Percentiles rank a stretch among this genome's conserved stretches.
Evolutionary conservation across 2,329 filamentous ascomycete species (phyloP).

Genomic region (Pseudogymnoascus sp.): DNA sequence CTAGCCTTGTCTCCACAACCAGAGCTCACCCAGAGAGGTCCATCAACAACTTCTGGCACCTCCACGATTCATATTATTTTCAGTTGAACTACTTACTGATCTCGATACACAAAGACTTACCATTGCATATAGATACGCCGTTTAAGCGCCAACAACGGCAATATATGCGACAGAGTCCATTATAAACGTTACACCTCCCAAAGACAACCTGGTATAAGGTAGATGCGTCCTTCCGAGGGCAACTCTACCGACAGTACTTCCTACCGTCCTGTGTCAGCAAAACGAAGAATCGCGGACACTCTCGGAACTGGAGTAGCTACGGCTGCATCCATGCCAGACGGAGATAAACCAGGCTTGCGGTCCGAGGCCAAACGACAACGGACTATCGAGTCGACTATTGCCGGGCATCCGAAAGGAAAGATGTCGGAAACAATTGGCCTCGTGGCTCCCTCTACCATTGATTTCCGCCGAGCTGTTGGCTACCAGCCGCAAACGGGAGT

Average conservation of each 20-base stretch:
- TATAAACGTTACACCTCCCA: slow-evolving; percentile 18
- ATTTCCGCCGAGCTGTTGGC: neutral
- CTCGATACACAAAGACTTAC: neutral
- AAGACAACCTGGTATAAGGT: slow-evolving; percentile 19
- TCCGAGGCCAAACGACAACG: slow-evolving; percentile 11
- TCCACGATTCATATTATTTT: neutral
- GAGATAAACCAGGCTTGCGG: slow-evolving; percentile 9
- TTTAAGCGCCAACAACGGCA: neutral
- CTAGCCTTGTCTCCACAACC: neutral
- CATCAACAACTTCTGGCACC: neutral
- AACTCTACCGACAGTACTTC: slow-evolving; percentile 18
- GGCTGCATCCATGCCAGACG: slow-evolving; percentile 14
- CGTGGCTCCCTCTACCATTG: neutral
- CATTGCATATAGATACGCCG: neutral
- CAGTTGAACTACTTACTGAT: neutral
- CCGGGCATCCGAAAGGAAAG: slow-evolving; percentile 1
- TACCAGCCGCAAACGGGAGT: slow-evolving; percentile 72
- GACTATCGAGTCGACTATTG: neutral
- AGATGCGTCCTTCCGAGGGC: slow-evolving; percentile 26
- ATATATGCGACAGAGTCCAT: neutral
- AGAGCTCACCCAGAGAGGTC: neutral
- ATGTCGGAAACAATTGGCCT: neutral
- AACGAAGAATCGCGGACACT: slow-evolving; percentile 19
- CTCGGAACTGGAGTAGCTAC: neutral
- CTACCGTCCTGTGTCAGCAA: slow-evolving; percentile 15